Percentiles rank a stretch among this genome's conserved stretches.
These are phyloP conservation scores for Withania somnifera DNA, from an alignment of 305 asterid genomes.

Conservation along the genomic window DNA sequence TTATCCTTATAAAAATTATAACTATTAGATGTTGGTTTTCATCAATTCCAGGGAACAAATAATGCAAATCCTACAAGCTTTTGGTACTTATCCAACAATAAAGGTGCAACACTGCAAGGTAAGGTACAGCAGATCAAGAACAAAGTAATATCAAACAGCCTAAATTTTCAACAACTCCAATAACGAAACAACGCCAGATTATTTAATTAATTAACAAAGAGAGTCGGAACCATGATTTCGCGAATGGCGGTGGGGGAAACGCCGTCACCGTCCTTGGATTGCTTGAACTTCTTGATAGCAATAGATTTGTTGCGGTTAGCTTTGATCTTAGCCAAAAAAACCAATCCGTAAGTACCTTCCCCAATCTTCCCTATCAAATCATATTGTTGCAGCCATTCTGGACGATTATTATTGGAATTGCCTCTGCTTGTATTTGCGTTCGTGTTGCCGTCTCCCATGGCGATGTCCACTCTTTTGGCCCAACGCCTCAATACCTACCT, in stretches of 20 bases:
- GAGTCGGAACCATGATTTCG: constrained; percentile 66
- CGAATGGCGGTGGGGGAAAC: constrained; percentile 99
- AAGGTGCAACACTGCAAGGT: not conserved
- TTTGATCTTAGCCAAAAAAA: constrained; percentile 80
- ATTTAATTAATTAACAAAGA: too few species aligned
- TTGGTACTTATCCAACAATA: not conserved
- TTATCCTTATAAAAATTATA: too few species aligned
- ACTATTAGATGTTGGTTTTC: too few species aligned
- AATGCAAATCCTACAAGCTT: not conserved
- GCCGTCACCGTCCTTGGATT: constrained; percentile 96
- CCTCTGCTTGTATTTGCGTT: constrained; percentile 18
- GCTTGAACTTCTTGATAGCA: constrained; percentile 97
- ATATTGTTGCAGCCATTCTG: constrained; percentile 95
- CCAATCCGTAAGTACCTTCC: constrained; percentile 94
- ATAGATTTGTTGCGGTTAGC: constrained; percentile 69
- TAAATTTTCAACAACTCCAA: too few species aligned
- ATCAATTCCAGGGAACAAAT: too few species aligned
- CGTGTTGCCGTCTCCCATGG: constrained; percentile 60
- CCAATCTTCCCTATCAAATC: constrained; percentile 95
- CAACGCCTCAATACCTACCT: not conserved
- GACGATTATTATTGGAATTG: constrained; percentile 35
- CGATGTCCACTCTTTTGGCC: not conserved
- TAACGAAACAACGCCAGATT: too few species aligned
- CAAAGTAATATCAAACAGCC: too few species aligned
- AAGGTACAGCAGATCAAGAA: not conserved